phyloP scores from a whole-genome alignment of 2,329 filamentous ascomycete species.

The Aureobasidium sp. region DNA sequence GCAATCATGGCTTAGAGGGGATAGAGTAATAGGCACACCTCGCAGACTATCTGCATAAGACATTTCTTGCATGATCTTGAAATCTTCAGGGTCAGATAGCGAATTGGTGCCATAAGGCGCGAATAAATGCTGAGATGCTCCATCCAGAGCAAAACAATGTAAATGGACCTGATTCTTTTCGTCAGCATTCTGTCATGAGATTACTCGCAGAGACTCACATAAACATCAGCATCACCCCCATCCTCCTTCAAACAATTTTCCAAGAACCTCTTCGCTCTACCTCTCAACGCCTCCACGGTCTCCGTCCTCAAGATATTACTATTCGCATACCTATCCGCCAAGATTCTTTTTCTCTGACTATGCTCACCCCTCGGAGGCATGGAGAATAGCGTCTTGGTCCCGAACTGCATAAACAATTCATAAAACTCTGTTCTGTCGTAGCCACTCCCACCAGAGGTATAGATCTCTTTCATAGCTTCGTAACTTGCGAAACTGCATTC shows the following conservation, averaged over 20 bases:
- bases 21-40: not conserved
- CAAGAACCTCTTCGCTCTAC: slow-evolving; percentile 11
- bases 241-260: slow-evolving; percentile 11
- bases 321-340: slow-evolving; percentile 18
- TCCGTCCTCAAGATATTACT: slow-evolving; percentile 17
- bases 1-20: not conserved
- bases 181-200: too few species aligned
- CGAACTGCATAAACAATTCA: slow-evolving; percentile 18
- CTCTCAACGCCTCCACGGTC: slow-evolving; percentile 4
- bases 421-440: slow-evolving; percentile 25
- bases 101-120: slow-evolving; percentile 16
- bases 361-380: slow-evolving; percentile 14
- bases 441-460: slow-evolving; percentile 21
- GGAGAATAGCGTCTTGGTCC: slow-evolving; percentile 16
- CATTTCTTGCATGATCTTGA: slow-evolving; percentile 16
- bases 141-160: slow-evolving; percentile 18
- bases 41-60: slow-evolving; percentile 17
- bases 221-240: slow-evolving; percentile 15
- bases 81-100: slow-evolving; percentile 9
- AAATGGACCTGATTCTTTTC: slow-evolving; percentile 3
- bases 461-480: slow-evolving; percentile 26
- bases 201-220: slow-evolving; percentile 2
- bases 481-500: slow-evolving; percentile 26
- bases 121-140: slow-evolving; percentile 16
- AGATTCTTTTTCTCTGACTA: slow-evolving; percentile 13